Evolutionary conservation across 768 basidiomycete genomes (phyloP).

Genomic region (Leucosporidium yakuticum): DNA sequence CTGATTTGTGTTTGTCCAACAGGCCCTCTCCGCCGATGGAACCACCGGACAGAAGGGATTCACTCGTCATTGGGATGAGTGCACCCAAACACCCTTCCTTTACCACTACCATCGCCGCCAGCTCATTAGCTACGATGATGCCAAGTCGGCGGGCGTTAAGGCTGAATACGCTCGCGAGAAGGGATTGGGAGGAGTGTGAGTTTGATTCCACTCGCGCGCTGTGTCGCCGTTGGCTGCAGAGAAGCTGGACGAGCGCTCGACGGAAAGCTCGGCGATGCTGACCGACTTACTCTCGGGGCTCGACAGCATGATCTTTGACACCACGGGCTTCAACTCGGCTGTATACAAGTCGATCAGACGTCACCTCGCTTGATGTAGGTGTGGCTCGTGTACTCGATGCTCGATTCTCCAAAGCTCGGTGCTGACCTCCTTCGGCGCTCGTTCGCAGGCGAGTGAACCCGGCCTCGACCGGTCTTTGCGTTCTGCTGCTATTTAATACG

Average conservation of each 20-base stretch:
- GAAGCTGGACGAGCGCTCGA: neutral
- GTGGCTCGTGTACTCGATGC: no score
- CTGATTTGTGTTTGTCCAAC: neutral
- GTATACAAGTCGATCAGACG: conserved; percentile 1
- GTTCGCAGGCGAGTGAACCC: no score
- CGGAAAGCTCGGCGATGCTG: neutral
- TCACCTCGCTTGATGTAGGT: no score
- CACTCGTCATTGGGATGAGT: conserved; percentile 20
- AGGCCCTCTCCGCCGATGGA: conserved; percentile 20
- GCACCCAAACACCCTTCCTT: conserved; percentile 29
- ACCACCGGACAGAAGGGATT: conserved; percentile 12
- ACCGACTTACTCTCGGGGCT: neutral
- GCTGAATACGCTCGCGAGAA: conserved; percentile 4
- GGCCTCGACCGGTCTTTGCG: no score
- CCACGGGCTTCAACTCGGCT: neutral
- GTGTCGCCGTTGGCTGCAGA: no score
- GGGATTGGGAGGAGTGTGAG: neutral
- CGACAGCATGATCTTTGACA: conserved; percentile 14
- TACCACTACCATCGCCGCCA: conserved; percentile 15
- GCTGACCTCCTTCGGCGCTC: no score
- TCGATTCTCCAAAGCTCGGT: no score
- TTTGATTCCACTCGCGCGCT: no score
- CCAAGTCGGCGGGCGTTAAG: neutral
- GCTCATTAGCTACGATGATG: conserved; percentile 30
- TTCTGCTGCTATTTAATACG: no score